Evolutionary conservation across 2,329 filamentous ascomycete genomes (phyloP), one percentile per base, ranked within the genome.

Genomic region (Fusarium robinianum): DNA sequence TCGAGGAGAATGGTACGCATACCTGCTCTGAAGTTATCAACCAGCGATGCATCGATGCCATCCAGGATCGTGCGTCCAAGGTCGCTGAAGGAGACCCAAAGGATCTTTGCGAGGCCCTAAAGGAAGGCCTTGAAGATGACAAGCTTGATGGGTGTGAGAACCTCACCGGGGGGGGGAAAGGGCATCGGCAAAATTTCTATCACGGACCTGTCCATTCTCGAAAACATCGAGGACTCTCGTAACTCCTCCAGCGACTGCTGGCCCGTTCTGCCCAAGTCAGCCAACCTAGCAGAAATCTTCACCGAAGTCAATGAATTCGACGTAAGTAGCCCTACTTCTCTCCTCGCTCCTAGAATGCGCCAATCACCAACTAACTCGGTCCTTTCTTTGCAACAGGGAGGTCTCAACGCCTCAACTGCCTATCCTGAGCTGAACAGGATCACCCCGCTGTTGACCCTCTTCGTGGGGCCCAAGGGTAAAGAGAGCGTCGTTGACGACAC

Each of bases 221-320:
- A 17, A 11, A 36, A 36, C 21, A 36, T 36, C 5, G 10, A 15
- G 6, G 14, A 15, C 14, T 11, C 12, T 7, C 22, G 22, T 23
- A 36, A 36, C 22, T 25, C 22, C 9, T 17, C 33, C 22, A 36
- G 33, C 22, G 33, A 36, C 33, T 36, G 33, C 14, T 36, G 33
- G 33, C 33, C 33, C 4, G 26, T 36, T 7, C 22, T 36, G 22
- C 33, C 33, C 22, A 36, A 36, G 22, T 36, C 33, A 15, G 33
- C 33, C 21, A 36, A 36, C 21, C 22, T 36, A 10, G 33, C 33
- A 18, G 14, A 25, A 23, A 14, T 36, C 6, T 36, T 25, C 15
- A 17, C 8, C 8, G 33, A 36, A 16, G 8, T 18, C 8, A 11
- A 11, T 9, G 21, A 16, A 9, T n/a, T 17, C 7, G 33, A 36